Conservation (phyloP, 495 filamentous ascomycete species). For the Tetracladium marchalianum region DNA sequence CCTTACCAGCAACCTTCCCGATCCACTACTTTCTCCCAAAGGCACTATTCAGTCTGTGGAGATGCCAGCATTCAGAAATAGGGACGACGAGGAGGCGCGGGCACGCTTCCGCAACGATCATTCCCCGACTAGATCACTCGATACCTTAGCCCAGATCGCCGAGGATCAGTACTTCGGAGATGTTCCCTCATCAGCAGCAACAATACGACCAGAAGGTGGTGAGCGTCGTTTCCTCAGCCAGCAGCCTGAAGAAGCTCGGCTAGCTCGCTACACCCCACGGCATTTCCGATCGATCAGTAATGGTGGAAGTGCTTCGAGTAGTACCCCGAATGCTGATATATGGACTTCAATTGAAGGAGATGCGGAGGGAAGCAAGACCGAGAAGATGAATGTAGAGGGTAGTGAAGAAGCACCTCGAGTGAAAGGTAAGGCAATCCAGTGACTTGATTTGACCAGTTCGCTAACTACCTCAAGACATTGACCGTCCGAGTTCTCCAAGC, state of each 20-base stretch:
- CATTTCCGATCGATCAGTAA: neutral
- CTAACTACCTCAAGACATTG: neutral
- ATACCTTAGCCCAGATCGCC: slow-evolving; percentile 9
- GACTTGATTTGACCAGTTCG: neutral
- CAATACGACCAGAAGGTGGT: too few species aligned
- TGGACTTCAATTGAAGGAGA: too few species aligned
- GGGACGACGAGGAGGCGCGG: too few species aligned
- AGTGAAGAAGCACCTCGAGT: too few species aligned
- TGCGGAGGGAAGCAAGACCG: too few species aligned
- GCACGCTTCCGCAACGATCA: slow-evolving; percentile 2
- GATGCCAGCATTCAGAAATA: too few species aligned
- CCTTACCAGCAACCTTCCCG: too few species aligned
- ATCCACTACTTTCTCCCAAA: too few species aligned
- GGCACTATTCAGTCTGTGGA: too few species aligned
- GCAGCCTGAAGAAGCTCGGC: neutral
- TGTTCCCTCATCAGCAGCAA: too few species aligned
- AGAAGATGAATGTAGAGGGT: too few species aligned
- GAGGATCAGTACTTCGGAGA: slow-evolving; percentile 1
- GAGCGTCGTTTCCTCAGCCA: neutral
- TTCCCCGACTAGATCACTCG: slow-evolving; percentile 12
- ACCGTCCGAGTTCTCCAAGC: slow-evolving; percentile 18
- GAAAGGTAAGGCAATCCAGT: too few species aligned
- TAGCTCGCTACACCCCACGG: neutral
- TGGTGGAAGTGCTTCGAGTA: neutral
- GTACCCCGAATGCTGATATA: neutral